Base-by-base conservation (phyloP, 257 asterid species). In the Gardenia jasminoides region DNA sequence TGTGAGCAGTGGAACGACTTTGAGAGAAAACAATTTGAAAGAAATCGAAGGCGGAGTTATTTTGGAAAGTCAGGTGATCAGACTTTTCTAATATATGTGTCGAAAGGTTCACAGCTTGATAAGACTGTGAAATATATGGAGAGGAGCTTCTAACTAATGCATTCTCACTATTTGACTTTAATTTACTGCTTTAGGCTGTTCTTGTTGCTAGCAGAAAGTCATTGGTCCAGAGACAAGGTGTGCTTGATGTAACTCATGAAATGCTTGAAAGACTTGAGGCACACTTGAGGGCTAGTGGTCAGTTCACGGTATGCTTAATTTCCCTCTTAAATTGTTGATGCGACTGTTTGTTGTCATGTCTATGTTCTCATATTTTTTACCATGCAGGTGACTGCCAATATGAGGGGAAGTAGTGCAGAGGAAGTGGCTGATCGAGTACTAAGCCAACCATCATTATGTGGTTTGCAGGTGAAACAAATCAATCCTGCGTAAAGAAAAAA, bases 261-360 rank as follows among this genome's bases (percentile, higher is more conserved):
- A 96, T 96, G 88, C 93, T 96, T 69, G 99, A 96, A 86, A 92
- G 99, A 82, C 77, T 96, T 83, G 99, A 96, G 87, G 99, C 99
- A 64, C 98, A 93, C 86, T 80, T 96, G 79, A 90, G 87, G 86
- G 99, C 99, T 72, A 75, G 15, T 77, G 93, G 91, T 69, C 99
- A 93, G 85, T 96, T 96, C 87, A 93, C 91, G 90, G 99, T 96
- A 86, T 12, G 93, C 74, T 78, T 33, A 62, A 31, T 75, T 74
- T 70, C 61, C 36, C 70, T 28, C 61, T 74, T 75, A 75, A 24
- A 59, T 58, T 59, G 11, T 20, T 59, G 56, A 17, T 44, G 64
- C 48, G 46, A 48, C 67, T 65, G 4, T 73, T 76, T 47, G 62
- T 75, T 77, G 59, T 82, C 56, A 58, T 73, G 59, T 67, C 71